A percentile compares a stretch with the other conserved stretches of the same genome.
Evolutionary conservation across 352 stramenopile species (phyloP).

Genomic region (Phytophthora kernoviae): DNA sequence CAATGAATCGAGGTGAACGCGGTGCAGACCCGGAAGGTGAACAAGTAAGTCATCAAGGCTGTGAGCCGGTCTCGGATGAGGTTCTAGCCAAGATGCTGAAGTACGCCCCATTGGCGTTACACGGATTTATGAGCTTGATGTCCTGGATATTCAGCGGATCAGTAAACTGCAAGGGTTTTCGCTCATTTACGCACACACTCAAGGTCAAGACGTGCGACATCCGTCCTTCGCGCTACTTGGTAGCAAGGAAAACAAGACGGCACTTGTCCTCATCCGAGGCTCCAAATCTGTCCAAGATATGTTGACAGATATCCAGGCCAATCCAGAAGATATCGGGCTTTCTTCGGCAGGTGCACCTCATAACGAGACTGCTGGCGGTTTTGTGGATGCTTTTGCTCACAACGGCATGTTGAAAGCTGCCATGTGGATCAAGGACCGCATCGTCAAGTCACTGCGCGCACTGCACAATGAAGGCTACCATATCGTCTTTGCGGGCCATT

Average conservation of each 20-base stretch:
- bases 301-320: conserved; percentile 85
- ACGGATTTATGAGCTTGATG: conserved; percentile 87
- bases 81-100: conserved; percentile 74
- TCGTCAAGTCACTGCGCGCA: conserved; percentile 74
- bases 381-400: conserved; percentile 87
- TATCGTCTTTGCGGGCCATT: conserved; percentile 84
- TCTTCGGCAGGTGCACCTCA: conserved; percentile 41
- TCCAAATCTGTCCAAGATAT: conserved; percentile 89
- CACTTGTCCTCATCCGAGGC: conserved; percentile 77
- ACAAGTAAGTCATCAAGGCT: conserved; percentile 59
- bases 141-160: conserved; percentile 86
- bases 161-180: conserved; percentile 79
- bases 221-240: conserved; percentile 81
- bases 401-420: conserved; percentile 88
- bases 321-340: conserved; percentile 74
- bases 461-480: conserved; percentile 81
- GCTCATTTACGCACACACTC: conserved; percentile 82
- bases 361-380: conserved; percentile 61
- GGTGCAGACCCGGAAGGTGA: conserved; percentile 74
- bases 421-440: conserved; percentile 89
- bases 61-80: conserved; percentile 66
- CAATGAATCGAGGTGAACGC: conserved; percentile 83
- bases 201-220: conserved; percentile 80
- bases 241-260: conserved; percentile 82
- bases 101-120: conserved; percentile 77